Evolutionary conservation across 306 rosid species (phyloP), one percentile per base, ranked within the genome.

Genomic region (Sechiopsis laciniata): DNA sequence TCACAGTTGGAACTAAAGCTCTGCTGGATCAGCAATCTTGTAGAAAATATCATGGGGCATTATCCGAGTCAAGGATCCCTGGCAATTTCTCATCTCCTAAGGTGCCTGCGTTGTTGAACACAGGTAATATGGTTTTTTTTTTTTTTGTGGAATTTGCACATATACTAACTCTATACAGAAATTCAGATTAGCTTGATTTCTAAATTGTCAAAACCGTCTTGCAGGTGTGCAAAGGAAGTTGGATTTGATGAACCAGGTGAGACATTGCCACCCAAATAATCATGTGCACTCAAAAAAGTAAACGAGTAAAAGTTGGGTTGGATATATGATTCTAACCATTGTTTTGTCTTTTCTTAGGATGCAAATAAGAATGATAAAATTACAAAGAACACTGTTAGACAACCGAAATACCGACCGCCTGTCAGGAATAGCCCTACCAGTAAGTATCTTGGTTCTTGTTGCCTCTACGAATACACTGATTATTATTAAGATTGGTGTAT

Each of bases 151-250:
- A 29, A 62, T 62, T 15, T 62, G 48, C 42, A 14, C 24, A 10
- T 20, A 55, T 57, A 10, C 14, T 11, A 59, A 22, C 17, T 29
- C 32, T 16, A 62, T 15, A 35, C 40, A 16, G 6, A 16, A 21
- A 65, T 17, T 1, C 46, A 10, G 15, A 10, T 65, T 8, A 11
- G 35, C 32, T 42, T 19, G 52, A 42, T 66, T 66, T 45, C n/a
- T 66, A 55, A 40, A 42, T 40, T 50, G 17, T 67, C 54, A 11
- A 50, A 48, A 21, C 73, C 40, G 21, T 68, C 12, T 68, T 48
- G 45, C 91, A 95, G 97, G 96, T 72, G 99, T 89, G 80, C 99
- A 91, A 55, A 96, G 97, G 76, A 95, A 91, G 78, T 88, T 91
- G 84, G 96, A 95, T 75, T 67, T 85, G 92, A 82, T 73, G 40